Evolutionary conservation across 2,329 filamentous ascomycete species (phyloP).

Genomic region (Xylaria sp.): DNA sequence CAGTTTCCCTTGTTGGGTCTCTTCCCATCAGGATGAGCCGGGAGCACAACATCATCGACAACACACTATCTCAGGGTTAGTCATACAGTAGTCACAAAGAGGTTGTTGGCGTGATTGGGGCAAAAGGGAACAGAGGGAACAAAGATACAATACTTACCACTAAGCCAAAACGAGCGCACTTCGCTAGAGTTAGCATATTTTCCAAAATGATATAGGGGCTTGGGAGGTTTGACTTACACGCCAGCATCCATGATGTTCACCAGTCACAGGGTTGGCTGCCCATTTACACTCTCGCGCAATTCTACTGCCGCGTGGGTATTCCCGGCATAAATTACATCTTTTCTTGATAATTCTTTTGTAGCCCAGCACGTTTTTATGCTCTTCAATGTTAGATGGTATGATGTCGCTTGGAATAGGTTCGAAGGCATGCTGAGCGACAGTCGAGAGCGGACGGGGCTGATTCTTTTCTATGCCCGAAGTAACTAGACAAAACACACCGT

Average conservation of each 20-base stretch:
- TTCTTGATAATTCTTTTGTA: neutral
- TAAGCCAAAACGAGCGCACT: neutral
- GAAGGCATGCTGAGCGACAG: neutral
- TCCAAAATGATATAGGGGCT: neutral
- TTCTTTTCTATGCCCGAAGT: too few species aligned
- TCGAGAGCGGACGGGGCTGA: neutral
- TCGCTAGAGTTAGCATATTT: neutral
- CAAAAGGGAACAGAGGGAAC: neutral
- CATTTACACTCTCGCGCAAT: neutral
- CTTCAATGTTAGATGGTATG: too few species aligned
- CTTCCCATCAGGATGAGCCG: neutral
- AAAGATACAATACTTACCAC: neutral
- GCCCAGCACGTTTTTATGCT: too few species aligned
- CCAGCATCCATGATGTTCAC: neutral
- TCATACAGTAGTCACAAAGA: too few species aligned
- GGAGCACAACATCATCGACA: conserved; percentile 3
- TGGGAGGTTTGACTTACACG: neutral
- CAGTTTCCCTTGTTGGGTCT: too few species aligned
- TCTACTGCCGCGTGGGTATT: too few species aligned
- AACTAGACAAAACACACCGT: too few species aligned
- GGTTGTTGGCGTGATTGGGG: too few species aligned
- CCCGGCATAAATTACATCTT: neutral
- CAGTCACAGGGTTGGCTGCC: neutral
- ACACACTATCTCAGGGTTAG: conserved; percentile 15
- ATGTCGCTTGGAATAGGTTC: neutral